These are phyloP conservation scores for Batkoa obscura DNA, from an alignment of 371 early-diverging fungal genomes.

Conservation along the genomic window DNA sequence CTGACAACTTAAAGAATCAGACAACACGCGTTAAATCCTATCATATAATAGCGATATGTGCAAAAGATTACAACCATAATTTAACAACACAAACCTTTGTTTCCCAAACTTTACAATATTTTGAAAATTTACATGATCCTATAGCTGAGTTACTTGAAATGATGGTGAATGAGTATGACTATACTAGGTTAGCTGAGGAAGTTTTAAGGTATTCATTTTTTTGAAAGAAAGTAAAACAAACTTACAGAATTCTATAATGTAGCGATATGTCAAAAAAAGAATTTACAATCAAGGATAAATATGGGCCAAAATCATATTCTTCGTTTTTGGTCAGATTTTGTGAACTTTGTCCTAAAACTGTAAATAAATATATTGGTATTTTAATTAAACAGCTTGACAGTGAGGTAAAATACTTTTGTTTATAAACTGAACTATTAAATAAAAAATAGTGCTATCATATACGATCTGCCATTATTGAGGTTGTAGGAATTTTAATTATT, in stretches of 20 bases:
- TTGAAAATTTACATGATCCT: conserved; percentile 76
- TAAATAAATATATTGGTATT: conserved; percentile 68
- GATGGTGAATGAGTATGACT: conserved; percentile 37
- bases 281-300: conserved; percentile 40
- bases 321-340: conserved; percentile 65
- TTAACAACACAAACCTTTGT: conserved; percentile 60
- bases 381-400: conserved; percentile 70
- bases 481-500: conserved; percentile 59
- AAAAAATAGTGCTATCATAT: conserved; percentile 50
- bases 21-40: conserved; percentile 9
- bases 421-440: neutral
- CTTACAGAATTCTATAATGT: too few species aligned
- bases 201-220: conserved; percentile 48
- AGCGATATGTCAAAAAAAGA: conserved; percentile 19
- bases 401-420: conserved; percentile 28
- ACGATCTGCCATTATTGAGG: conserved; percentile 69
- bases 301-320: conserved; percentile 63
- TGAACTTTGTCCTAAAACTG: conserved; percentile 52
- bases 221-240: conserved; percentile 5
- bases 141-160: conserved; percentile 70
- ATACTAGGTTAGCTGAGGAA: conserved; percentile 55
- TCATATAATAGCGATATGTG: conserved; percentile 21
- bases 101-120: conserved; percentile 74
- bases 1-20: conserved; percentile 2
- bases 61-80: conserved; percentile 50